Conservation (phyloP, 345 rosid species). For the Moricandia arvensis region DNA sequence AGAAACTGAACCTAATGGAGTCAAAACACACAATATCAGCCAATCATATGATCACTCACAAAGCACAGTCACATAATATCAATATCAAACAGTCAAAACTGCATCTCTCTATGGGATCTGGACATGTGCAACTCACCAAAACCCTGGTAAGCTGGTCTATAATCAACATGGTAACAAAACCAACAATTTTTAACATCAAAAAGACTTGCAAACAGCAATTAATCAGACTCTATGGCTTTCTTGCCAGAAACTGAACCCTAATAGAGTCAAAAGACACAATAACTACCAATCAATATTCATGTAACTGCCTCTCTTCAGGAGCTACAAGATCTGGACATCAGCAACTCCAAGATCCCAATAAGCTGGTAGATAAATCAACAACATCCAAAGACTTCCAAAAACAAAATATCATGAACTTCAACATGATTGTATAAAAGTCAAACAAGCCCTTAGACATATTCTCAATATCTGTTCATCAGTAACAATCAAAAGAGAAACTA, state of each 20-base stretch:
- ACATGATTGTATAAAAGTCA: background rate
- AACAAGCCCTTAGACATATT: background rate
- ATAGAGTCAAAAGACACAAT: slow-evolving; percentile 21
- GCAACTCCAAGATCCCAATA: background rate
- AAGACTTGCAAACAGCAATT: slow-evolving; percentile 2
- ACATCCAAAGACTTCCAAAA: slow-evolving; percentile 7
- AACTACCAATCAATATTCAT: background rate
- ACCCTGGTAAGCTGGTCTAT: background rate
- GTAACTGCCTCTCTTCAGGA: background rate
- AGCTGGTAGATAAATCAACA: slow-evolving; percentile 10
- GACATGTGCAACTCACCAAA: background rate
- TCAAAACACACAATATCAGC: slow-evolving; percentile 4
- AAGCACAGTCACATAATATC: slow-evolving; percentile 14
- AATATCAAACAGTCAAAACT: background rate
- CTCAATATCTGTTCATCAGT: background rate
- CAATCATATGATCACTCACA: no score
- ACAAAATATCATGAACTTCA: background rate
- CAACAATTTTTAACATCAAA: background rate
- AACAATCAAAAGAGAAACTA: background rate
- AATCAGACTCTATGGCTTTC: slow-evolving; percentile 42
- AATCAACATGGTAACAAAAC: slow-evolving; percentile 8
- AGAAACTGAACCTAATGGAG: slow-evolving; percentile 44
- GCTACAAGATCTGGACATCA: background rate
- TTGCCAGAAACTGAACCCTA: slow-evolving; percentile 50
- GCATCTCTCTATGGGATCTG: background rate